These are phyloP conservation scores for Termitomyces sp. DNA, from an alignment of 768 basidiomycete genomes.

Conservation along the genomic window DNA sequence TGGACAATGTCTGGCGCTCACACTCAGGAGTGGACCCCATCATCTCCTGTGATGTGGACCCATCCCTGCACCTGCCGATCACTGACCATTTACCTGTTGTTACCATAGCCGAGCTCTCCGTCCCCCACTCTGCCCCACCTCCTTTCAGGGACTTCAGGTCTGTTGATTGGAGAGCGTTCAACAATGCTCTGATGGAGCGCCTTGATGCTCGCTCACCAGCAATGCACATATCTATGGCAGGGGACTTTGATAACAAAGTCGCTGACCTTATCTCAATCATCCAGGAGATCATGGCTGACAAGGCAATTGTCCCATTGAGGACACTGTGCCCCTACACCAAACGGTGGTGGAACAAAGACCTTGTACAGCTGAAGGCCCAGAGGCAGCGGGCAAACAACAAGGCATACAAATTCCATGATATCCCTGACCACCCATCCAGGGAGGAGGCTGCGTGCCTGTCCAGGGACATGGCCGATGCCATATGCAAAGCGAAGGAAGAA, in stretches of 20 bases:
- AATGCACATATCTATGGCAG: not conserved
- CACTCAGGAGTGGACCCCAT: not conserved
- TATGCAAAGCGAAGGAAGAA: not conserved
- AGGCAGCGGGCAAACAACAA: not conserved
- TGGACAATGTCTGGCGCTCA: conserved; percentile 3
- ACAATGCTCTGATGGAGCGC: not conserved
- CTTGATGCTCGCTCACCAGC: not conserved
- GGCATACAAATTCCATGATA: not conserved
- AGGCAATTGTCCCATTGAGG: not conserved
- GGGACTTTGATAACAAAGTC: conserved; percentile 5
- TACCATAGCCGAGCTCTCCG: conserved; percentile 16
- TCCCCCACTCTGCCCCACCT: not conserved
- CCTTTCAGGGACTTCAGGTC: conserved; percentile 17
- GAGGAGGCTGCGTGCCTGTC: not conserved
- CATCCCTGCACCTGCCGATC: conserved; percentile 6
- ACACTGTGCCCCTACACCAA: conserved; percentile 15
- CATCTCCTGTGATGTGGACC: not conserved
- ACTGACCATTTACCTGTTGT: conserved; percentile 34
- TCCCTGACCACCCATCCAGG: not conserved
- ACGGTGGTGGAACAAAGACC: conserved; percentile 18
- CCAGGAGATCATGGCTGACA: conserved; percentile 1
- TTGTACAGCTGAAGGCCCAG: not conserved
- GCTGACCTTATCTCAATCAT: conserved; percentile 4
- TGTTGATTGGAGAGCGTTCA: conserved; percentile 21
- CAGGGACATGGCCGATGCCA: not conserved